Evolutionary conservation across 2,329 filamentous ascomycete genomes (phyloP).

Genomic region (Xylaria sp.): DNA sequence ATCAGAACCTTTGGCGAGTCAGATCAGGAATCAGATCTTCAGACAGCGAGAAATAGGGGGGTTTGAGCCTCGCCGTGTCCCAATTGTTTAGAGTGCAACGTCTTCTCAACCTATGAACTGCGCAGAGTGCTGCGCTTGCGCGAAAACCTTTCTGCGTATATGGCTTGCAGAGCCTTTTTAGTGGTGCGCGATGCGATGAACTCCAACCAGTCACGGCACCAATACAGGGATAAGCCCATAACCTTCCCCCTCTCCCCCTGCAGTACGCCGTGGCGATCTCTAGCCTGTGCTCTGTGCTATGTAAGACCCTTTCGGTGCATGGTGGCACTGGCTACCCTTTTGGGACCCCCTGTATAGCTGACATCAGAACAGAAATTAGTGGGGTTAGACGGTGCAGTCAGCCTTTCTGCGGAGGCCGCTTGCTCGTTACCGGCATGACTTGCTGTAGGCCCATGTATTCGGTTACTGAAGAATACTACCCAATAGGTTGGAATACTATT

Average conservation of each 20-base stretch:
- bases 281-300: constrained; percentile 8
- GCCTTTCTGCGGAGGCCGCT: too few species aligned
- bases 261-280: constrained; percentile 29
- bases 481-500: background rate
- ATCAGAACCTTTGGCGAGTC: background rate
- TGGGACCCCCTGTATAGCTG: constrained; percentile 30
- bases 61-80: constrained; percentile 8
- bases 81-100: constrained; percentile 16
- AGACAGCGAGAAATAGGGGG: constrained; percentile 19
- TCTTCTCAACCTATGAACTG: constrained; percentile 1
- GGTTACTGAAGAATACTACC: background rate
- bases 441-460: background rate
- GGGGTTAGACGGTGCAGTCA: background rate
- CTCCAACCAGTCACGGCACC: constrained; percentile 40
- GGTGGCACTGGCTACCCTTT: background rate
- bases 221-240: constrained; percentile 36
- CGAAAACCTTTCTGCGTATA: constrained; percentile 3
- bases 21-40: background rate
- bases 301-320: background rate
- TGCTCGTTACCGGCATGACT: too few species aligned
- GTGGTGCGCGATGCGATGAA: constrained; percentile 29
- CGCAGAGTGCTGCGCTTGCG: background rate
- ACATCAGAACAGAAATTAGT: constrained; percentile 23
- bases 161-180: constrained; percentile 13
- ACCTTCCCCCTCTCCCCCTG: constrained; percentile 22